Evolutionary conservation across 179 eudicot genomes (phyloP), one percentile per base, ranked within the genome.

Genomic region (Beta lomatogona): DNA sequence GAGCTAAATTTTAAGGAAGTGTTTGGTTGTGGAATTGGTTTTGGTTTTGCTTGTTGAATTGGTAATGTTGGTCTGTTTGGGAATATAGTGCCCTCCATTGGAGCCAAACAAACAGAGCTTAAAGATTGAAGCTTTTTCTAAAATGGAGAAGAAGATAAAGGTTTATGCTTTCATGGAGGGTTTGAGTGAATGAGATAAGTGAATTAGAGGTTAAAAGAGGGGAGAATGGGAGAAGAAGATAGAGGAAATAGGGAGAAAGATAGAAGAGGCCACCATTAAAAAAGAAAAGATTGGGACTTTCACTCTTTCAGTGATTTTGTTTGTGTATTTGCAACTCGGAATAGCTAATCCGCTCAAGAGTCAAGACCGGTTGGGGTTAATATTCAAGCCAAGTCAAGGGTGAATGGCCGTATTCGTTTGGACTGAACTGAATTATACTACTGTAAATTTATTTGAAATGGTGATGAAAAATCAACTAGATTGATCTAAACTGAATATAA

Each of bases 1-100:
- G 91, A 84, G 71, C 84, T 88, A 85, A 91, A 89, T 73, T 90
- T 92, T 50, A 85, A 78, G 63, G 88, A 46, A 25, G 31, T 75
- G 78, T 85, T 85, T 79, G 88, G 86, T 4, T 73, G 81, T 55
- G 80, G 10, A 18, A 19, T 18, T 78, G 82, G 14, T 25, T 15
- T 66, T 57, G 93, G 89, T 71, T 88, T 91, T 72, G 89, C 48
- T 55, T 83, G 82, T 71, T 82, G 92, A 15, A 80, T 77, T 50
- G 96, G 98, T 36, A 91, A 80, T 25, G 95, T 72, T 72, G 95
- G 97, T 69, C 91, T 86, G 82, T 90, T 94, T 3, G 94, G 92
- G 71, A 92, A 88, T 11, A 90, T 77, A 58, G 90, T 83, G 54
- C 90, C 93, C 79, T 93, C 98, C 98, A 94, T 93, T 71, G 9